Evolutionary conservation across 192 early-diverging fungal genomes (phyloP), one percentile per base, ranked within the genome.

Genomic region (Pilaira anomala): DNA sequence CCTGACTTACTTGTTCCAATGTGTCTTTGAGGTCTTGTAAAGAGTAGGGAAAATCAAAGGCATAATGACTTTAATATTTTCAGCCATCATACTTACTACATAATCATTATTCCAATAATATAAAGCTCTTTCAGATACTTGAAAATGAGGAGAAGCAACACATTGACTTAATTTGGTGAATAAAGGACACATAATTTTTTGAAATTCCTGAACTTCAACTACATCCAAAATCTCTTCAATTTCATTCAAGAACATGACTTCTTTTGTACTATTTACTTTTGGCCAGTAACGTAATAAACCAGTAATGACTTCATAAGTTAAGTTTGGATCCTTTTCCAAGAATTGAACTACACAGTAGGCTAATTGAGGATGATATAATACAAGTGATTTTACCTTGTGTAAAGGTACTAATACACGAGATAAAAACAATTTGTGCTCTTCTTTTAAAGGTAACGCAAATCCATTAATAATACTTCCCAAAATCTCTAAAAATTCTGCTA

Each of bases 391-490:
- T 7, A 89, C 89, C 61, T 94, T 94, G 78, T 96, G 93, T 61
- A 96, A 66, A 18, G 93, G 93, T 50, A 96, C 78, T 59, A 96
- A 74, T 21, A 93, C 93, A n/a, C 88, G 79, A 33, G 84, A 83
- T 39, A 96, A 71, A 76, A 96, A 96, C 16, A 84, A 81, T 68
- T 93, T 91, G 78, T 96, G 93, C 77, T 96, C 93, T 49, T 93
- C 93, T 71, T 96, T 96, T 26, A 96, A 74, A 33, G 93, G 93
- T 21, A 94, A 78, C 0, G 93, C 92, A 72, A 96, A 96, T 11
- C 93, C 93, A 69, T 96, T 96, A 82, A 96, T 96, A 62, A 96
- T 96, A 71, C 92, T 90, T 36, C 93, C 93, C 18, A 96, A 76
- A 55, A 96, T 96, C 69, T 96, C 93, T 28, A 96, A 68, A 45